Evolutionary conservation across 805 yeast genomes (phyloP).

Genomic region (Hemisphaericaspora nanyangensis): DNA sequence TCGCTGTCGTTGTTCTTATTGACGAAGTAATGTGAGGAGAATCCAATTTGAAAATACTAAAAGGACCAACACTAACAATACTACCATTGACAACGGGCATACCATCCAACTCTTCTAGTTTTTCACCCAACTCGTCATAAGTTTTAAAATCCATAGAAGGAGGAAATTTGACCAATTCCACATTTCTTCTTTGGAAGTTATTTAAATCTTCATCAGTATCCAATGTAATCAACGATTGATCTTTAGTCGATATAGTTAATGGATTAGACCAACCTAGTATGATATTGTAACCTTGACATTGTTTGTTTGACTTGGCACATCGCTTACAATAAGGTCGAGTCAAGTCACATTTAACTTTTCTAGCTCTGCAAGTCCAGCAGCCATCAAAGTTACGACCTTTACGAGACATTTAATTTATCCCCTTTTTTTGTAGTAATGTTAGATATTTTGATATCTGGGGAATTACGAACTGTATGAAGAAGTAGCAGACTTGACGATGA

Average conservation of each 20-base stretch:
- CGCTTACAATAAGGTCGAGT: conserved; percentile 42
- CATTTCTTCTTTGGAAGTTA: conserved; percentile 41
- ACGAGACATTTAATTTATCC: conserved; percentile 19
- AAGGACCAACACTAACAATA: conserved; percentile 20
- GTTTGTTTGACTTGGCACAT: conserved; percentile 41
- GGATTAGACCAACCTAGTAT: conserved; percentile 46
- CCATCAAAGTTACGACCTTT: conserved; percentile 43
- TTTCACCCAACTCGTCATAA: conserved; percentile 34
- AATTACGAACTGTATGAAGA: too few relatives aligned
- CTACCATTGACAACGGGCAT: conserved; percentile 7
- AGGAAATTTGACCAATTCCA: conserved; percentile 43
- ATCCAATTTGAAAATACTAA: conserved; percentile 15
- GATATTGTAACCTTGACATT: conserved; percentile 50
- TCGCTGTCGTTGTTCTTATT: not conserved
- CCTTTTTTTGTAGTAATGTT: too few relatives aligned
- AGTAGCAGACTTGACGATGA: too few relatives aligned
- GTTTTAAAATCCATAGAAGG: conserved; percentile 29
- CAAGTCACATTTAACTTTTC: conserved; percentile 54
- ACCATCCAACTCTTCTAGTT: conserved; percentile 29
- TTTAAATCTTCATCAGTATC: conserved; percentile 15
- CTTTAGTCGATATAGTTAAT: conserved; percentile 23
- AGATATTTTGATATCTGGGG: too few relatives aligned
- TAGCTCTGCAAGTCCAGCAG: conserved; percentile 52
- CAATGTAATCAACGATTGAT: conserved; percentile 15
- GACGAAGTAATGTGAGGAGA: not conserved